Base-by-base conservation (phyloP, 1,139 yeast genomes). In the Kodamaea ohmeri region DNA sequence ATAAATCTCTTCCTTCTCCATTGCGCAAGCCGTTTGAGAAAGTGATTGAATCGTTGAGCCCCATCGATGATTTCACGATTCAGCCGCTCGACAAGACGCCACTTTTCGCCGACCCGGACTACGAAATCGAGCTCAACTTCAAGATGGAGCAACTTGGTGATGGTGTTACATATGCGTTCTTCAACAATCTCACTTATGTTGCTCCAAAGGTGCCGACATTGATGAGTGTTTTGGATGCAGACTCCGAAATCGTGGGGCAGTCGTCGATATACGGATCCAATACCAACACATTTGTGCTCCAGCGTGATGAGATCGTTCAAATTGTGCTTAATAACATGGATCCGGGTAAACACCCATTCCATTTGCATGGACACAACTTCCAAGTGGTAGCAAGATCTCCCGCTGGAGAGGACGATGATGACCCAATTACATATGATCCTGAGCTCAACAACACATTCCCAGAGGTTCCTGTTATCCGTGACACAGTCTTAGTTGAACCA, bases 331-430 rank as follows among this genome's bases (percentile, higher is more conserved):
- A 86, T 56, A 83, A 87, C 44, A 60, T 66, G 43, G 96, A 87
- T 60, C 86, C 89, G 38, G 94, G 94, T 63, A 77, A 78, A 45
- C 96, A 88, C 61, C 96, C 96, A n/a, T 86, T 89, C 81, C 96
- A 88, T 58, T 65, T 88, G 50, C 96, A 88, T 52, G 96, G 96
- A 24, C 94, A 86, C 60, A 73, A 70, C 44, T 85, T 87, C 72
- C 94, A 88, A 71, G 70, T 85, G 7, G 56, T 86, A 38, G 77
- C 73, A 35, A 75, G 87, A 57, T 80, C 83, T 7, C 69, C 61
- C 13, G 76, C 67, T 18, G 61, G 69, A 34, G 68, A 67, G 28
- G 76, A 67, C 36, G 32, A 29, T 16, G 73, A 68, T 29, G 60
- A 60, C 25, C 85, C 84, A 32, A 71, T 71, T 17, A 65, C 75